Conservation (phyloP, 495 filamentous ascomycete genomes). For the Penicillium argentinense region DNA sequence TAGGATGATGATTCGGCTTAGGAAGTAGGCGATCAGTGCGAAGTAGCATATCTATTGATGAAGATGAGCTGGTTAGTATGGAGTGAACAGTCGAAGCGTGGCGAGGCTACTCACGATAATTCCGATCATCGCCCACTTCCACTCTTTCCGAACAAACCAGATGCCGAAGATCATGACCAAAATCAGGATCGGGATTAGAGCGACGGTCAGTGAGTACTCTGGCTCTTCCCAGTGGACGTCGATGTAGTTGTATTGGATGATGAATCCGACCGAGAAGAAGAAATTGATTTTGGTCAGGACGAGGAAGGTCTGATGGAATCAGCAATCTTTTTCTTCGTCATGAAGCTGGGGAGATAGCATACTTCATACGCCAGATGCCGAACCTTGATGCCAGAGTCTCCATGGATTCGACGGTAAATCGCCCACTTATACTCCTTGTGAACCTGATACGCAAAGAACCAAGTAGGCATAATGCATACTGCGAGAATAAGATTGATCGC, state of each 20-base stretch:
- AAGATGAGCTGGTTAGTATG: neutral
- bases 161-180: conserved; percentile 15
- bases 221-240: conserved; percentile 26
- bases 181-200: conserved; percentile 16
- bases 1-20: conserved; percentile 20
- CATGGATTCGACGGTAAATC: conserved; percentile 21
- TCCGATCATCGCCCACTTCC: conserved; percentile 5
- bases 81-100: too few relatives aligned
- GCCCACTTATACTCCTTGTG: conserved; percentile 25
- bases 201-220: conserved; percentile 22
- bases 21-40: conserved; percentile 17
- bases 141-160: conserved; percentile 17
- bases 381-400: conserved; percentile 6
- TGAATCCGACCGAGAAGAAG: conserved; percentile 22
- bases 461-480: conserved; percentile 10
- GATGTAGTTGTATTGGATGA: conserved; percentile 24
- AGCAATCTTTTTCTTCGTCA: neutral
- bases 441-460: conserved; percentile 16
- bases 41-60: conserved; percentile 11
- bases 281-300: conserved; percentile 19
- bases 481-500: conserved; percentile 16
- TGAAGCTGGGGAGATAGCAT: neutral
- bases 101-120: conserved; percentile 18
- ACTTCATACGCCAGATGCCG: conserved; percentile 25
- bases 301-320: conserved; percentile 14